Base-by-base conservation (phyloP, 306 rosid species). In the Pachyrhizus erosus region DNA sequence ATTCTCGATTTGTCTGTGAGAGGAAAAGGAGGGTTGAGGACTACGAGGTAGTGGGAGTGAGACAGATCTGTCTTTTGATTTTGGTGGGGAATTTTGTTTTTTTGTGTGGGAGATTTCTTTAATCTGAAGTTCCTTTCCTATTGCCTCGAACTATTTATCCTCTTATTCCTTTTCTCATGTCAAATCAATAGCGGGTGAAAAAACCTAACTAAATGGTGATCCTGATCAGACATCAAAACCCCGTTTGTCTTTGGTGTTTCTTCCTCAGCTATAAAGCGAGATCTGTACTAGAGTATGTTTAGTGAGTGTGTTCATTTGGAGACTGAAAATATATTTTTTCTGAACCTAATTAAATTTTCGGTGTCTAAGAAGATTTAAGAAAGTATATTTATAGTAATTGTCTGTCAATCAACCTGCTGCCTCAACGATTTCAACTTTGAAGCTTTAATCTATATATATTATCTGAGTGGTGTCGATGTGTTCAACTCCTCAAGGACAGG, bases 31-130 rank as follows among this genome's bases (percentile, higher is more conserved):
- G 49, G 49, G 62, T 62, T 42, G 72, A 48, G 66, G 68, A 66
- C 67, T 76, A 72, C 42, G 24, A 48, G 79, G 14, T 48, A 60
- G 70, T 24, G 74, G 51, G 77, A 67, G 26, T 71, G 76, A 51
- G 79, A 72, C 52, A 72, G 81, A 87, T 86, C 89, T 80, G 18
- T 80, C n/a, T 76, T 76, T 74, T 65, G 76, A 73, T 37, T 70
- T 65, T 60, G 46, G 62, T 76, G 79, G 57, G 52, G 27, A 42
- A 3, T 34, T 68, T 49, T 77, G 12, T 74, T 55, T 46, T 5
- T 75, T 9, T 69, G 12, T 46, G 8, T 52, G n/a, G 20, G 31
- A 51, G n/a, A 23, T 70, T 80, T 45, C 78, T 71, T 79, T 54
- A 82, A 78, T 55, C 79, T 54, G 42, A 83, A 79, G 83, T 55